phyloP scores from a whole-genome alignment of 2,329 filamentous ascomycete species.

The Clarireedia monteithiana region DNA sequence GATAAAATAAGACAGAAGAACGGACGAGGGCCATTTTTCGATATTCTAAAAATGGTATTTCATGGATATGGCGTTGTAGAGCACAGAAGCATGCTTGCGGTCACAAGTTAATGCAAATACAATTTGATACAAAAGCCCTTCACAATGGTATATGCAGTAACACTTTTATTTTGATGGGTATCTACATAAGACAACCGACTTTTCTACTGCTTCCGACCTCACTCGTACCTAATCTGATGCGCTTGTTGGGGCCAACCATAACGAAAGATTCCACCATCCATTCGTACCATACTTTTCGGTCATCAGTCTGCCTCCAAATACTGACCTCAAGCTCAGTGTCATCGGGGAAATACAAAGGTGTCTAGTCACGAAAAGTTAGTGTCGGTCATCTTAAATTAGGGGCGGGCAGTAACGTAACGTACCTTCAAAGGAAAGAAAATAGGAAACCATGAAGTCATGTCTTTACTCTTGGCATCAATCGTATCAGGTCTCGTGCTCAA shows the following conservation, averaged over 20 bases:
- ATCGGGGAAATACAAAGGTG: conserved; percentile 77
- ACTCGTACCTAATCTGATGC: conserved; percentile 58
- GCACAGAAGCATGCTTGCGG: conserved; percentile 17
- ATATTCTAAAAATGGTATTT: conserved; percentile 14
- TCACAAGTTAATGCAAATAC: not conserved
- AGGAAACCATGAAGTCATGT: conserved; percentile 99
- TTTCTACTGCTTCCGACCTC: conserved; percentile 63
- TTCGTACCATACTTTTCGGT: conserved; percentile 96
- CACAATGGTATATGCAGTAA: too few relatives aligned
- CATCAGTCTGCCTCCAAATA: conserved; percentile 95
- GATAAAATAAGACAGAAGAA: not conserved
- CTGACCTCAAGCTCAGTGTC: conserved; percentile 79
- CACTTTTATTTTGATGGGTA: not conserved
- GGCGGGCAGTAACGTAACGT: conserved; percentile 31
- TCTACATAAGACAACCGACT: conserved; percentile 63
- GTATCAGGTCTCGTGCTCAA: conserved; percentile 87
- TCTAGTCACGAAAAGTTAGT: conserved; percentile 40
- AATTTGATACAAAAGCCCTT: conserved; percentile 14
- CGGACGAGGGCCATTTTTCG: conserved; percentile 1
- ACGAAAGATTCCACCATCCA: conserved; percentile 87
- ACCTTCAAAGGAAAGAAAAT: conserved; percentile 97
- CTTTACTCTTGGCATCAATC: conserved; percentile 86
- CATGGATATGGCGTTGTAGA: conserved; percentile 24
- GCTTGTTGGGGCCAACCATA: conserved; percentile 49
- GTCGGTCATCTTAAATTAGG: not conserved